A percentile compares a stretch with the other conserved stretches of the same genome.
Evolutionary conservation across 345 rosid species (phyloP).

Genomic region (Rhizophora mangle): DNA sequence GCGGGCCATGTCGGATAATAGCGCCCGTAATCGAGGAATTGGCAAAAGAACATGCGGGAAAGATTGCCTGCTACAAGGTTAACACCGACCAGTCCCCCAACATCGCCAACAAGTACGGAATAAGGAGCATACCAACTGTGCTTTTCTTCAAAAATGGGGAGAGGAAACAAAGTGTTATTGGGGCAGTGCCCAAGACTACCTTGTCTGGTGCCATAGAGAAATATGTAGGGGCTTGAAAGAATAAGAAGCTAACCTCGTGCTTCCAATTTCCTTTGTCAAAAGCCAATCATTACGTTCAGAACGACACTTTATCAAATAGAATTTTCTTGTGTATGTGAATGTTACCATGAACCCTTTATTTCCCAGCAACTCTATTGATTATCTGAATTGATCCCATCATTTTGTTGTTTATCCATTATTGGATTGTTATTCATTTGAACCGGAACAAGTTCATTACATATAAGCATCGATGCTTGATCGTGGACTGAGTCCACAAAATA

Average conservation of each 20-base stretch:
- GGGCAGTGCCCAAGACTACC: slow-evolving; percentile 71
- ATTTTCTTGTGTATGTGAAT: not conserved
- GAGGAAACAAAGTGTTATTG: slow-evolving; percentile 67
- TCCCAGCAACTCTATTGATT: not conserved
- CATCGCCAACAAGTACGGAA: slow-evolving; percentile 55
- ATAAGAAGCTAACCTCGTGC: not conserved
- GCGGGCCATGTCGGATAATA: slow-evolving; percentile 76
- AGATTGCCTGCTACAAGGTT: slow-evolving; percentile 55
- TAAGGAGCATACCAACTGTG: slow-evolving; percentile 72
- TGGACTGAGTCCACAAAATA: not conserved
- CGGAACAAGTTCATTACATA: not conserved
- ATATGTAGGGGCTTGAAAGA: slow-evolving; percentile 36
- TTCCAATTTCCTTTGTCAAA: too few species aligned
- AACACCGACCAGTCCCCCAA: slow-evolving; percentile 69
- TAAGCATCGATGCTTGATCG: not conserved
- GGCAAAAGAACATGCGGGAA: slow-evolving; percentile 63
- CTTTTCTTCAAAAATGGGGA: slow-evolving; percentile 66
- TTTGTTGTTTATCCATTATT: too few species aligned
- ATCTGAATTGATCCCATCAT: too few species aligned
- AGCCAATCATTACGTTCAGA: not conserved
- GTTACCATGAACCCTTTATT: not conserved
- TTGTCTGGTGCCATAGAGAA: slow-evolving; percentile 54
- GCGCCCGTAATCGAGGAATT: slow-evolving; percentile 56
- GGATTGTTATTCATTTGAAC: too few species aligned
- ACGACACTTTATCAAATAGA: not conserved